Base-by-base conservation (phyloP, 441 rosid genomes). In the Corymbia citriodora region DNA sequence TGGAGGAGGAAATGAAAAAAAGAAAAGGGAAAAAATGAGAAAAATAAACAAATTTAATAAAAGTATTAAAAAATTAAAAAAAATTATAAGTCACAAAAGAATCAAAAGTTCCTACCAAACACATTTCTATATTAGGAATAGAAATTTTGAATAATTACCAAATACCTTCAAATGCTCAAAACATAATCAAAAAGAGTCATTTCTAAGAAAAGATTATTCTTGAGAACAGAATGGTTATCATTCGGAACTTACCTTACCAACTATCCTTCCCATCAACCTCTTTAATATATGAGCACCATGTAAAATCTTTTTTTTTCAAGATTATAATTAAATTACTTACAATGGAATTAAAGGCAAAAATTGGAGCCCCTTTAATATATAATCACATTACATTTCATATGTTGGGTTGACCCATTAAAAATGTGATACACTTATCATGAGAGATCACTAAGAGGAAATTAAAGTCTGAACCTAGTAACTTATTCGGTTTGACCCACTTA, bases 391-490 rank as follows among this genome's bases (percentile, higher is more conserved):
- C 45, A 31, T 68, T 17, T n/a, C 31, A 68, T 21, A 68, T 31
- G 2, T 68, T 8, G 40, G 79, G 0, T 68, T 2, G 18, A 31
- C 5, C 10, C 11, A 17, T 68, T 31, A 16, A 33, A 68, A 31
- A 68, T 40, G 19, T 12, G 10, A 68, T 68, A 4, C 45, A 31
- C 13, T 72, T 36, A 10, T 3, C 49, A 9, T 18, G 8, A 3
- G 21, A 72, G 14, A 72, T 72, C 4, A 2, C 1, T 10, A 18
- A 5, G 1, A 48, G 0, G 45, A 11, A 72, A 21, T 8, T 36
- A 27, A 18, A 72, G 23, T 72, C 0, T 21, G 10, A 72, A 10
- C 8, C 0, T 1, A 0, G 19, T 19, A 33, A 10, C 25, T 33
- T 72, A 72, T 36, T 36, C 14, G 19, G 12, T 72, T 18, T 3